Evolutionary conservation across 2,329 filamentous ascomycete species (phyloP), one percentile per base, ranked within the genome.

Genomic region (Aspergillus chevalieri): DNA sequence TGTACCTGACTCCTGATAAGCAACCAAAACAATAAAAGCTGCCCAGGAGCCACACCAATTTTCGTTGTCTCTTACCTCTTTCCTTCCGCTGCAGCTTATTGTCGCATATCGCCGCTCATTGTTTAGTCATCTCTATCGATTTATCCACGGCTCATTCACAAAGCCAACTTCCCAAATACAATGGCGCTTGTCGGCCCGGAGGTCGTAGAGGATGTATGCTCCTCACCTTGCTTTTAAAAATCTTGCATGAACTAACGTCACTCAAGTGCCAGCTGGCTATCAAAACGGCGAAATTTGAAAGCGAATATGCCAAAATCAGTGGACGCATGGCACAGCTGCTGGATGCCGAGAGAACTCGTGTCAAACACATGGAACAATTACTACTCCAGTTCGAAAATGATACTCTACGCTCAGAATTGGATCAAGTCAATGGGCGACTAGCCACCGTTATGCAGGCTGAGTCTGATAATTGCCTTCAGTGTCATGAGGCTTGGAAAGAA

Each of bases 301-400:
- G 86, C 52, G 81, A 81, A 59, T 88, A 91, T 65, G 82, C 86
- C 57, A 77, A 79, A 52, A 80, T 78, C 56, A 70, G 80, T 48
- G 82, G 85, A 57, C 76, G 83, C 48, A 79, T 86, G 33, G 80
- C 87, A 47, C 74, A 85, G 9, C 76, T 94, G 48, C 73, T 82
- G 57, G 87, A 87, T 60, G 83, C 89, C 56, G 91, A 97, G 66
- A 82, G 85, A 52, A 76, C 81, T 36, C 83, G 91, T 44, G 79
- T 84, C 55, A 70, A 89, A 47, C 82, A 82, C 57, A 77, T 92
- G 52, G 81, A 84, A 54, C 77, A 84, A 48, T 72, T 91, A 47
- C 70, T 90, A n/a, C 74, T 87, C n/a, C 78, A 84, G 53, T 83
- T 91, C 56, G 86, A 94, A 54, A 88, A 85, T 55, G 80, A 84